Conservation (phyloP, 345 rosid genomes). For the Salix arbutifolia region DNA sequence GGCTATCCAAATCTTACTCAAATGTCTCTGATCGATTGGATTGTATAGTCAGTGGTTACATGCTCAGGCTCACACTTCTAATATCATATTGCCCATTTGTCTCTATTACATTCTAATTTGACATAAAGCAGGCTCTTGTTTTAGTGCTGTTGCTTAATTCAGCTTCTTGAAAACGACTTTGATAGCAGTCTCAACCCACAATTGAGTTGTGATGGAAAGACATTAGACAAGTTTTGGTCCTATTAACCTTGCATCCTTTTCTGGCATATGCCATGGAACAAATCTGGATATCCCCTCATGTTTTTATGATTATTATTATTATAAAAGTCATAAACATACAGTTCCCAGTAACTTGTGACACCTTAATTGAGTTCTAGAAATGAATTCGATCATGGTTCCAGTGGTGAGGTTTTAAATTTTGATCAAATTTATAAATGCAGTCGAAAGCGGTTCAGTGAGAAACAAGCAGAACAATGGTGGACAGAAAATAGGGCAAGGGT, state of each 20-base stretch:
- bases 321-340: neutral
- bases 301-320: neutral
- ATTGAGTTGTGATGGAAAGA: neutral
- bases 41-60: neutral
- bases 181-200: neutral
- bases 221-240: neutral
- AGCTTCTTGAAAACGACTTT: neutral
- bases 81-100: neutral
- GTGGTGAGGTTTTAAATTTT: neutral
- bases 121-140: neutral
- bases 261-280: neutral
- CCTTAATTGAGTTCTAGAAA: neutral
- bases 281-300: too few species aligned
- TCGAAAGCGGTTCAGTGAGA: constrained; percentile 88
- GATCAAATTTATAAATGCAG: constrained; percentile 41
- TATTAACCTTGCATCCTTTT: neutral
- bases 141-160: neutral
- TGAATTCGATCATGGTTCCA: neutral
- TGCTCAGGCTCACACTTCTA: neutral
- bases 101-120: neutral
- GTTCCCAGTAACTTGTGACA: neutral
- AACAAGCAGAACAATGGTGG: constrained; percentile 99
- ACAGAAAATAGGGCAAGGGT: constrained; percentile 86
- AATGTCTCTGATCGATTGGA: neutral
- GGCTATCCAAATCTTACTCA: neutral